Evolutionary conservation across 2,329 filamentous ascomycete species (phyloP).

Genomic region (Eutypella sp.): DNA sequence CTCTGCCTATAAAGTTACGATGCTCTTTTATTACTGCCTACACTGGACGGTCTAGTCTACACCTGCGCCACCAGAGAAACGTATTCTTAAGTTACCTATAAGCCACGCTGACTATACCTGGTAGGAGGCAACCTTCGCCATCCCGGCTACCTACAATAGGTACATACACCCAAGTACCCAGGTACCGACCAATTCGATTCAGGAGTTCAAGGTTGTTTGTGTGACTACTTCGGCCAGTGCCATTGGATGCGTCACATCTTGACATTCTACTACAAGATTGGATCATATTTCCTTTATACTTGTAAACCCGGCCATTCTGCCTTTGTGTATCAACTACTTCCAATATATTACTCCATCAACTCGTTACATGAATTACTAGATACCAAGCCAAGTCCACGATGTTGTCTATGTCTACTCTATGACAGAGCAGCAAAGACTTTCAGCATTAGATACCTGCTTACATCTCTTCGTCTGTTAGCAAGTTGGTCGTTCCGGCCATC

Average conservation of each 20-base stretch:
- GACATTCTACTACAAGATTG: neutral
- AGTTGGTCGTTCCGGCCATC: conserved; percentile 11
- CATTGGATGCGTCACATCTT: neutral
- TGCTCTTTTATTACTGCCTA: too few relatives aligned
- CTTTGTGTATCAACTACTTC: neutral
- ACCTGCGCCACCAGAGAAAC: too few relatives aligned
- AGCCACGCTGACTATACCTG: too few relatives aligned
- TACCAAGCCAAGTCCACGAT: neutral
- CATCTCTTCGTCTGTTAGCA: conserved; percentile 5
- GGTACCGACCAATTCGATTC: too few relatives aligned
- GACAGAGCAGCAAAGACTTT: neutral
- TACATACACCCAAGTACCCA: neutral
- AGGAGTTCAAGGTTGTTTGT: too few relatives aligned
- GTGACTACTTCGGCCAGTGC: neutral
- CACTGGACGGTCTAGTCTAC: too few relatives aligned
- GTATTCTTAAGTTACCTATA: too few relatives aligned
- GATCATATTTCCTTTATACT: neutral
- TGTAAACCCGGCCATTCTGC: too few relatives aligned
- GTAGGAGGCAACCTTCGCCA: too few relatives aligned
- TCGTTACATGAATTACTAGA: neutral
- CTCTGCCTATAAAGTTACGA: too few relatives aligned
- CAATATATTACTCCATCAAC: neutral
- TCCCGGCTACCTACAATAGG: too few relatives aligned
- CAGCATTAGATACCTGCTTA: neutral
- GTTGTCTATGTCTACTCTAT: neutral